These are phyloP conservation scores for Hypoxylon sp. DNA, from an alignment of 2,329 filamentous ascomycete species.

Conservation along the genomic window DNA sequence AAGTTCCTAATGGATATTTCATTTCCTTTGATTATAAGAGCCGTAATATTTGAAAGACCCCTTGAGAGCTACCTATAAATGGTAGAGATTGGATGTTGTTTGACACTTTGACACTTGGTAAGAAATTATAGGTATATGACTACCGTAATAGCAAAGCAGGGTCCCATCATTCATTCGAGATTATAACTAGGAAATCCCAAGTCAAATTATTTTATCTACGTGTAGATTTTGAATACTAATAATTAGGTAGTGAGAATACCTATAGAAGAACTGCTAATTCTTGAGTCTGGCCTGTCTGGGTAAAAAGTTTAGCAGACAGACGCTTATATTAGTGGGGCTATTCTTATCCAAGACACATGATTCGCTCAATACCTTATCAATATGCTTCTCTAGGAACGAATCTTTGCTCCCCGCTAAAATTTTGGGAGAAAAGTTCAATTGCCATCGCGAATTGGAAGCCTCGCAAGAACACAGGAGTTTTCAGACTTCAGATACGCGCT, in stretches of 20 bases:
- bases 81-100: background rate
- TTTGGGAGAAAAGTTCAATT: constrained; percentile 47
- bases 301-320: constrained; percentile 11
- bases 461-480: background rate
- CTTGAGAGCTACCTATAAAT: background rate
- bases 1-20: background rate
- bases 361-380: constrained; percentile 48
- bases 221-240: background rate
- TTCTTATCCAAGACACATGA: constrained; percentile 39
- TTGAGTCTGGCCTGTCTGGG: too few species aligned
- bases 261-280: background rate
- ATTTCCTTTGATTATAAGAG: background rate
- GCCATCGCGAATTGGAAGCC: constrained; percentile 31
- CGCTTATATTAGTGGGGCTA: constrained; percentile 21
- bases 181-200: background rate
- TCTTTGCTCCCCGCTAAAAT: constrained; percentile 50
- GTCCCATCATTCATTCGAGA: background rate
- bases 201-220: background rate
- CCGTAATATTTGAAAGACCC: background rate
- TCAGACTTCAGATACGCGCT: constrained; percentile 20
- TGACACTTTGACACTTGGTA: background rate
- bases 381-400: constrained; percentile 44
- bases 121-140: background rate
- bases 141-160: background rate
- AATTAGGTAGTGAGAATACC: too few species aligned